Percentiles rank a stretch among this genome's conserved stretches.
phyloP scores from a whole-genome alignment of 2,329 filamentous ascomycete species.

The Xylogone sp. region DNA sequence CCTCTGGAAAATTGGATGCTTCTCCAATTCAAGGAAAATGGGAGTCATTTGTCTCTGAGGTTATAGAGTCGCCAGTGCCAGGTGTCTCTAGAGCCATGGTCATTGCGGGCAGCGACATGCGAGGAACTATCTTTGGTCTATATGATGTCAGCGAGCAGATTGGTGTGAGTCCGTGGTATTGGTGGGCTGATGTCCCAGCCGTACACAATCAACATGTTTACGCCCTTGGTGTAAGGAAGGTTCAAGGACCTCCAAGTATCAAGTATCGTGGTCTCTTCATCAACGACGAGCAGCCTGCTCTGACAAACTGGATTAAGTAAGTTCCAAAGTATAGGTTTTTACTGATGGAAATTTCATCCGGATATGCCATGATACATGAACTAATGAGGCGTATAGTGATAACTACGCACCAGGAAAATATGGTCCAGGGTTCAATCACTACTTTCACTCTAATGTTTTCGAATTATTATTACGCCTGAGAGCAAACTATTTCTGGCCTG shows the following conservation, averaged over 20 bases:
- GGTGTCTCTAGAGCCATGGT: slow-evolving; percentile 58
- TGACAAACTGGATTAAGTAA: slow-evolving; percentile 58
- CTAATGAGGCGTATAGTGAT: no score
- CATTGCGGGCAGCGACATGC: slow-evolving; percentile 62
- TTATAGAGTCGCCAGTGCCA: slow-evolving; percentile 54
- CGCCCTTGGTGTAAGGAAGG: slow-evolving; percentile 38
- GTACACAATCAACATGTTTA: slow-evolving; percentile 42
- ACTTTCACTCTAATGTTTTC: slow-evolving; percentile 67
- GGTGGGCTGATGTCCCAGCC: slow-evolving; percentile 51
- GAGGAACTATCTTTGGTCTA: slow-evolving; percentile 65
- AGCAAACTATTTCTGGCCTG: slow-evolving; percentile 74
- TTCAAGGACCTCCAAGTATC: slow-evolving; percentile 47
- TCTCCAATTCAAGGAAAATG: slow-evolving; percentile 57
- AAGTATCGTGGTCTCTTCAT: slow-evolving; percentile 58
- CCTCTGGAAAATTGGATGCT: slow-evolving; percentile 53
- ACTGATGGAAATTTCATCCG: no score
- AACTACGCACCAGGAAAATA: slow-evolving; percentile 38
- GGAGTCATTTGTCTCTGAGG: slow-evolving; percentile 62
- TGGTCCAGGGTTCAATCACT: slow-evolving; percentile 46
- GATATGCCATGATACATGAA: no score
- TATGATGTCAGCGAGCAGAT: slow-evolving; percentile 73
- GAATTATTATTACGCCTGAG: slow-evolving; percentile 66
- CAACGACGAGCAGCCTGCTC: slow-evolving; percentile 56
- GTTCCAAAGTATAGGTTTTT: no score
- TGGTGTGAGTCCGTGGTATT: slow-evolving; percentile 64